phyloP scores from a whole-genome alignment of 129 eudicot species.

The Scalesia atractyloides region DNA sequence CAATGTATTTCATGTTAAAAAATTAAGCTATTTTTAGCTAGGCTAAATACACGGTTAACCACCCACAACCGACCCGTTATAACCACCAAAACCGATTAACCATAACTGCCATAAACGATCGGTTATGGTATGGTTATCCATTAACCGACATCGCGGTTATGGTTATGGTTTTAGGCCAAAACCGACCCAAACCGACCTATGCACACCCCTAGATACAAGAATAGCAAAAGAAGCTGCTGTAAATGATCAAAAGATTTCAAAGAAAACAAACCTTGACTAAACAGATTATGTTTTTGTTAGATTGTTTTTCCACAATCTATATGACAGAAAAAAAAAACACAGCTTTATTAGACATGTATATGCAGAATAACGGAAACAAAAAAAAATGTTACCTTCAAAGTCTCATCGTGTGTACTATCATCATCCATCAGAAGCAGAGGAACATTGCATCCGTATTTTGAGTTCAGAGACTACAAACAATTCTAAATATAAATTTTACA shows the following conservation, averaged over 20 bases:
- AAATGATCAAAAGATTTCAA: background rate
- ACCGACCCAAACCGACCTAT: too few species aligned
- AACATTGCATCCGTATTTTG: constrained; percentile 66
- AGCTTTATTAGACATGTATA: background rate
- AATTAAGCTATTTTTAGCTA: too few species aligned
- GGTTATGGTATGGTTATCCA: too few species aligned
- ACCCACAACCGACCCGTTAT: too few species aligned
- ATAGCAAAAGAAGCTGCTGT: background rate
- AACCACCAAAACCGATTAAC: too few species aligned
- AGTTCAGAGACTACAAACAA: constrained; percentile 57
- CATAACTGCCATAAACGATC: too few species aligned
- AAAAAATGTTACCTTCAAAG: constrained; percentile 50
- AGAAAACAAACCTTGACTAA: constrained; percentile 50
- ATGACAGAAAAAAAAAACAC: background rate
- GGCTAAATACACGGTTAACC: too few species aligned
- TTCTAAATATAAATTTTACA: constrained; percentile 4
- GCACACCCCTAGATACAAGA: too few species aligned
- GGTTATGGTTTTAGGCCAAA: too few species aligned
- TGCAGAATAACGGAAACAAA: background rate
- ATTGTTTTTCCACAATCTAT: constrained; percentile 68
- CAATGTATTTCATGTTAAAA: too few species aligned
- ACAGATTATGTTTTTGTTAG: constrained; percentile 52
- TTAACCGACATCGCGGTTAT: too few species aligned
- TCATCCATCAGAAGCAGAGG: constrained; percentile 68
- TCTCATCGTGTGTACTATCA: constrained; percentile 47